Base-by-base conservation (phyloP, 129 eudicot genomes). In the Solidago caesia region DNA sequence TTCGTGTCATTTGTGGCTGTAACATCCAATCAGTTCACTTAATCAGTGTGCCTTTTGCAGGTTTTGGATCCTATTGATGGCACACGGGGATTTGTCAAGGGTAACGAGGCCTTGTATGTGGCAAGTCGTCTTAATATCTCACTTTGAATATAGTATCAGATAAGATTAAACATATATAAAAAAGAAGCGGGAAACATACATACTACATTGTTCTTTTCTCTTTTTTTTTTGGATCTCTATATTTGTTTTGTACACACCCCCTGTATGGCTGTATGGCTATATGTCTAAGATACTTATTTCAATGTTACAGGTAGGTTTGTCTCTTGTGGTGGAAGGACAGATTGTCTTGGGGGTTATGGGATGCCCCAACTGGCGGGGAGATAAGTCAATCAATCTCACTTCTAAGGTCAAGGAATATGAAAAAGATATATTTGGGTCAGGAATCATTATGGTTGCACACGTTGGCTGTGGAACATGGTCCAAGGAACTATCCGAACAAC, bases 21-120 rank as follows among this genome's bases (percentile, higher is more conserved):
- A 74, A 33, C 9, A 5, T 65, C 11, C 58, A 11, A 16, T 68
- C 26, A 68, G 11, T 51, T 73, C 42, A 57, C 29, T 61, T 42
- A 2, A n/a, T 65, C 58, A 64, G 69, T 66, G 64, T 44, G 63
- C 72, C 71, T 72, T 48, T 39, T 86, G 73, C 90, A 94, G 99
- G 85, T 91, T 43, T 74, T 91, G 88, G 99, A 94, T 85, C 97
- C 99, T 55, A 94, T 94, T 75, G 99, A 94, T 85, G 99, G 99
- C 61, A 94, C 99, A 44, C 77, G 87, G 55, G 99, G 99, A 76
- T 94, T 94, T 84, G 82, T 94, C 21, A 91, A 85, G 86, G 97
- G 97, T 62, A 82, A 76, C 70, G 88, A 83, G 39, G 96, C 97
- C 65, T 86, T 94, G 33, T 94, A 94, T 78, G 97, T 94, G 96